Percentiles rank a stretch among this genome's conserved stretches.
Evolutionary conservation across 2,329 filamentous ascomycete species (phyloP).

Genomic region (Claviceps quebecensis): DNA sequence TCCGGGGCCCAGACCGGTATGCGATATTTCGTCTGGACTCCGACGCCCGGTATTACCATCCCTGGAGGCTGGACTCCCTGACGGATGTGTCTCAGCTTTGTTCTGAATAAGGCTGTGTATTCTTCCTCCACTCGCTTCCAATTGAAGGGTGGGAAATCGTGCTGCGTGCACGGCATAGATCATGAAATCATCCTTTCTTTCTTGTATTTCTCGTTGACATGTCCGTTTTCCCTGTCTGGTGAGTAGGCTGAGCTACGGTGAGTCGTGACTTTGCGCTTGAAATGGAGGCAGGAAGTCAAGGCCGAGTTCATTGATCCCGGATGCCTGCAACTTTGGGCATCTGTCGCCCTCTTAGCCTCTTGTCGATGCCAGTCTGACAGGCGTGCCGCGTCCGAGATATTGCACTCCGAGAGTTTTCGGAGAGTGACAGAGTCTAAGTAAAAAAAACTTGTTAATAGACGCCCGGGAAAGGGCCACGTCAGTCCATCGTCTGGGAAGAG

Average conservation of each 20-base stretch:
- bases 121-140: constrained; percentile 27
- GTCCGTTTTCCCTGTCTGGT: constrained; percentile 22
- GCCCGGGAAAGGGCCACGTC: no score
- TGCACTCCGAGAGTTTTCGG: no score
- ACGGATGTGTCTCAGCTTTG: constrained; percentile 22
- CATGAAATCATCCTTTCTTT: constrained; percentile 29
- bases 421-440: no score
- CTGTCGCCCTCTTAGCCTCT: no score
- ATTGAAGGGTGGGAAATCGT: constrained; percentile 18
- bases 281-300: no score
- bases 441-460: no score
- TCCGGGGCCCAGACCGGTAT: constrained; percentile 26
- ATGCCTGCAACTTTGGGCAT: no score
- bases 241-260: constrained; percentile 20
- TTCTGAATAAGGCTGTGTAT: constrained; percentile 24
- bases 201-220: constrained; percentile 30
- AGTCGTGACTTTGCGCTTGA: background rate
- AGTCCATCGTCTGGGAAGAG: no score
- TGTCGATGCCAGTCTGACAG: no score
- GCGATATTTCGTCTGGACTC: constrained; percentile 21
- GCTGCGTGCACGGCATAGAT: constrained; percentile 26
- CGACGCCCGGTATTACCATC: constrained; percentile 24
- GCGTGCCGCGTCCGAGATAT: no score
- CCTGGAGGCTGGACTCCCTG: constrained; percentile 23
- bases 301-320: no score